These are phyloP conservation scores for Populus hybrid DNA, from an alignment of 441 rosid species.

Conservation along the genomic window DNA sequence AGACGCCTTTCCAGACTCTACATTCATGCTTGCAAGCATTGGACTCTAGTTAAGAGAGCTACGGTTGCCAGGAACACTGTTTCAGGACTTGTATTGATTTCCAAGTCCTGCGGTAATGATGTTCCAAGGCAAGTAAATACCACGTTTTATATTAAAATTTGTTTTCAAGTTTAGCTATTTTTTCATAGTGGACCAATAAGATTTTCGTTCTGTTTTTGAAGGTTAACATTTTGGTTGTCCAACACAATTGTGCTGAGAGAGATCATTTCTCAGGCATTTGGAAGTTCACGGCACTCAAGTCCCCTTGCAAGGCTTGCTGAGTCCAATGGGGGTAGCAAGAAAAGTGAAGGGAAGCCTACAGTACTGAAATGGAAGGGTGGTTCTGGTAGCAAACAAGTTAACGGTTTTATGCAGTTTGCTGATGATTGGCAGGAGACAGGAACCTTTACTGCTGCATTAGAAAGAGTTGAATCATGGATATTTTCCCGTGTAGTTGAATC, in stretches of 20 bases:
- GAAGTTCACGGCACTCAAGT: conserved; percentile 39
- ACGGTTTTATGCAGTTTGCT: conserved; percentile 33
- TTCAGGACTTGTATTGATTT: conserved; percentile 71
- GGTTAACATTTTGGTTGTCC: conserved; percentile 90
- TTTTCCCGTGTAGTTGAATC: conserved; percentile 87
- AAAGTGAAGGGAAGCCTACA: conserved; percentile 37
- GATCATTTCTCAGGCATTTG: conserved; percentile 65
- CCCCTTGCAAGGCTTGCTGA: conserved; percentile 33
- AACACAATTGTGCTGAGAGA: conserved; percentile 71
- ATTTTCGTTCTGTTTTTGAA: conserved; percentile 28
- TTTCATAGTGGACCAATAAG: conserved; percentile 11
- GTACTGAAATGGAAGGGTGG: conserved; percentile 42
- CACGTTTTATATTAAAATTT: neutral
- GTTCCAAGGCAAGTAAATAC: conserved; percentile 60
- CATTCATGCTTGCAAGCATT: conserved; percentile 71
- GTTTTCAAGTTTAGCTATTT: conserved; percentile 3
- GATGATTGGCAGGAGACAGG: conserved; percentile 79
- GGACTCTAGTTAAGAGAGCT: conserved; percentile 56
- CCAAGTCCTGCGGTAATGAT: conserved; percentile 80
- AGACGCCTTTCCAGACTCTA: conserved; percentile 75
- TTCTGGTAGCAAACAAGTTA: conserved; percentile 27
- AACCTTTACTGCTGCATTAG: conserved; percentile 60
- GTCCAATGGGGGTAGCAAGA: conserved; percentile 42
- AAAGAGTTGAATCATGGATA: conserved; percentile 75
- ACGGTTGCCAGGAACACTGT: conserved; percentile 60